Evolutionary conservation across 345 rosid species (phyloP), one percentile per base, ranked within the genome.

Genomic region (Euphorbia pulcherrima): DNA sequence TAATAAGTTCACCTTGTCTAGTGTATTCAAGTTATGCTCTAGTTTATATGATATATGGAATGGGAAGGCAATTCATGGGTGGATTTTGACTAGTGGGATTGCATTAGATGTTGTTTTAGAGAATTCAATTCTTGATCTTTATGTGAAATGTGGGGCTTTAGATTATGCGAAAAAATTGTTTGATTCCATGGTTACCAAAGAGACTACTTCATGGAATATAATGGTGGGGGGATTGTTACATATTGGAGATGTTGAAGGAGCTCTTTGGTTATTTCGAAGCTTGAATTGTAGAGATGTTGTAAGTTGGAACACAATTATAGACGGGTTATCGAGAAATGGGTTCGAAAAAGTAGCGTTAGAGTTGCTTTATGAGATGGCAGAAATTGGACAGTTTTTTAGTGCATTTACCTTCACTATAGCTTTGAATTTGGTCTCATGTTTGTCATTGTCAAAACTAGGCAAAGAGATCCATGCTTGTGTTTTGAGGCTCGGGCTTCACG

Each of bases 31-130:
- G 74, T 72, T 79, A 68, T 85, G 85, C 64, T 74, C 84, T 48
- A 69, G 80, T 62, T 70, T 80, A 39, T 8, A 39, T 69, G 74
- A 76, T 68, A 64, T 80, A 12, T 72, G 68, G 33, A 21, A 62
- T 3, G 89, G 89, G 26, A 83, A 74, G 72, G 75, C 16, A 12
- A 72, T 83, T 70, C 89, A 85, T 33, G 89, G 85, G 46, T 85
- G 89, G 89, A 76, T 78, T 3, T 14, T 83, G 40, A 78, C 69
- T 26, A 81, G 70, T 60, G 77, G 66, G 51, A 55, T 79, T 62
- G 75, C n/a, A 35, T 67, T 80, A 6, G 84, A 85, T 63, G 69
- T 68, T 18, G 75, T 77, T 60, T 67, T 85, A 40, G 80, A 52
- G 69, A 85, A 85, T 75, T 68, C 89, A 0, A 55, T 85, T 65